Conservation (phyloP, 352 stramenopile species). For the Pythium periplocum region DNA sequence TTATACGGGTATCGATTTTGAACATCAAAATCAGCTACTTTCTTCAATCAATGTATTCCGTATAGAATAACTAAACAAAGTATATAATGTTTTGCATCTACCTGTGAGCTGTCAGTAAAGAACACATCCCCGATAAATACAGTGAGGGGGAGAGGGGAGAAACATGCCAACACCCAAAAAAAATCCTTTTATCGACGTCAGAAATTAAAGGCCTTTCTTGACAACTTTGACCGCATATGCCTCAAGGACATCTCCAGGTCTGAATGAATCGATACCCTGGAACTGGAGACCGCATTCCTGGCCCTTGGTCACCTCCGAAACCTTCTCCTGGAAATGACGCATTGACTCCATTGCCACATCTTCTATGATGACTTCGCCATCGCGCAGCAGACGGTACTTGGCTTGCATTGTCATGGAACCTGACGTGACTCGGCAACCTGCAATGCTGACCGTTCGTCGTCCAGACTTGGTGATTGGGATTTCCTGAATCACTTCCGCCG, state of each 20-base stretch:
- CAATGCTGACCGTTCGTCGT: slow-evolving; percentile 91
- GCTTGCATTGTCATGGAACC: slow-evolving; percentile 88
- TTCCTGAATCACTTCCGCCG: slow-evolving; percentile 74
- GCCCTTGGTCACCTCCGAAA: slow-evolving; percentile 88
- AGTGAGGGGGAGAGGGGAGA: too few species aligned
- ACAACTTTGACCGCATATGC: slow-evolving; percentile 72
- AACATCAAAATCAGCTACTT: too few species aligned
- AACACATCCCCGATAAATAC: too few species aligned
- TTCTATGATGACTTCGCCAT: slow-evolving; percentile 88
- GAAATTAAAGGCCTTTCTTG: slow-evolving; percentile 27
- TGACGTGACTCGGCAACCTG: slow-evolving; percentile 93
- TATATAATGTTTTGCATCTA: too few species aligned
- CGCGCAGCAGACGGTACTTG: slow-evolving; percentile 83
- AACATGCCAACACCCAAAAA: too few species aligned
- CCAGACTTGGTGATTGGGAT: slow-evolving; percentile 82
- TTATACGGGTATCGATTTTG: too few species aligned
- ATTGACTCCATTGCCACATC: slow-evolving; percentile 85
- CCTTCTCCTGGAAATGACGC: slow-evolving; percentile 90
- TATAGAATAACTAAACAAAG: too few species aligned
- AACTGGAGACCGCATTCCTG: slow-evolving; percentile 98
- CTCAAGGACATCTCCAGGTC: slow-evolving; percentile 94
- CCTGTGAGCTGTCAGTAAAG: too few species aligned
- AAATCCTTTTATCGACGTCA: too few species aligned
- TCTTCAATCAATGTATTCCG: too few species aligned
- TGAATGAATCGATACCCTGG: slow-evolving; percentile 89